Evolutionary conservation across 2,329 filamentous ascomycete genomes (phyloP).

Genomic region (Coleophoma crateriformis): DNA sequence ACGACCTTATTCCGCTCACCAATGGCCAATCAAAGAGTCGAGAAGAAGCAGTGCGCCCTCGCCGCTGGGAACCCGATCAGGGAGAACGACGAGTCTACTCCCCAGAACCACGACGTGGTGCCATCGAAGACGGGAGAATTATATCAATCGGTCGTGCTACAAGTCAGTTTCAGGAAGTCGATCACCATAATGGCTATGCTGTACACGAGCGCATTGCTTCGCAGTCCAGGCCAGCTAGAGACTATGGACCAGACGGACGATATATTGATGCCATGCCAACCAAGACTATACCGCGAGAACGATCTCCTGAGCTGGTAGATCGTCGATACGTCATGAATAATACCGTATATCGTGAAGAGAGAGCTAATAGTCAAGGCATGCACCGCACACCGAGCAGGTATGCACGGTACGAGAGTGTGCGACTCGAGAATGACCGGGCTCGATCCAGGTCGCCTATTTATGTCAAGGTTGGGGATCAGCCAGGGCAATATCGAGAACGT

Average conservation of each 20-base stretch:
- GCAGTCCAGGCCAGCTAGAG: constrained; percentile 10
- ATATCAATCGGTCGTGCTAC: constrained; percentile 5
- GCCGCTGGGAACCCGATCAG: constrained; percentile 13
- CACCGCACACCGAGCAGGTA: constrained; percentile 24
- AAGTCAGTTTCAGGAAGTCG: constrained; percentile 7
- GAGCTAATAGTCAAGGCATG: constrained; percentile 20
- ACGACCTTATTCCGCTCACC: constrained; percentile 20
- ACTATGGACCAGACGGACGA: constrained; percentile 19
- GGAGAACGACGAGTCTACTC: constrained; percentile 3
- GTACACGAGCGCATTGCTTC: constrained; percentile 12
- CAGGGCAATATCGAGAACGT: constrained; percentile 24
- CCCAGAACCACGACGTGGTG: constrained; percentile 9
- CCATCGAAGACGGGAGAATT: constrained; percentile 7
- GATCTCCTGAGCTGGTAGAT: constrained; percentile 26
- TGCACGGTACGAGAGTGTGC: constrained; percentile 27
- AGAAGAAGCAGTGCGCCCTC: constrained; percentile 5
- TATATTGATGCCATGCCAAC: constrained; percentile 11
- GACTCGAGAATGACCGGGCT: constrained; percentile 24
- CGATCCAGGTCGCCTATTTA: constrained; percentile 30
- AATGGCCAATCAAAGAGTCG: constrained; percentile 7
- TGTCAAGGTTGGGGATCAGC: constrained; percentile 21
- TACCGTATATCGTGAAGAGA: constrained; percentile 27
- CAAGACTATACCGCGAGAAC: constrained; percentile 14
- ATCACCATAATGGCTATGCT: constrained; percentile 8
- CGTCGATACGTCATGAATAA: constrained; percentile 25